These are phyloP conservation scores for Vitis amurensis DNA, from an alignment of 164 flowering plant genomes.

Conservation along the genomic window DNA sequence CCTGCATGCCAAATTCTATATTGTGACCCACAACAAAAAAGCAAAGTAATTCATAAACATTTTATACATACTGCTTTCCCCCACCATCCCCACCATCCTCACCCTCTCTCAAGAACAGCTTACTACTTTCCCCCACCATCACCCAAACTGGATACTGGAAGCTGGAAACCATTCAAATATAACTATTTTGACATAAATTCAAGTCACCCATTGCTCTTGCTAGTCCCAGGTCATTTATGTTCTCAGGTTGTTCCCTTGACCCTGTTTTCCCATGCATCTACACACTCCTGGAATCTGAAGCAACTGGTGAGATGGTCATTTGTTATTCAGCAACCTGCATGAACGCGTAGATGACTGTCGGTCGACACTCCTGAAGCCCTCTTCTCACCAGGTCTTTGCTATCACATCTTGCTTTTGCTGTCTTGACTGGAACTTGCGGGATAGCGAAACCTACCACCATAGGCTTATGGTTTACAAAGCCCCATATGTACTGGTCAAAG, in stretches of 20 bases:
- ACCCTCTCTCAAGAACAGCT: no score
- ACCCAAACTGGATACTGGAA: no score
- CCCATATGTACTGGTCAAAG: conserved; percentile 54
- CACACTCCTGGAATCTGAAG: conserved; percentile 49
- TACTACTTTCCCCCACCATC: no score
- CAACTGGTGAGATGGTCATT: conserved; percentile 54
- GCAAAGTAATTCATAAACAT: no score
- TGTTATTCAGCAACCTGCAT: conserved; percentile 55
- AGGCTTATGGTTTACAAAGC: conserved; percentile 53
- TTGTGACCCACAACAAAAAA: no score
- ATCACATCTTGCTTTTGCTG: conserved; percentile 54
- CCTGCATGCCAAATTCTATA: no score
- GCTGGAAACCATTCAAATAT: no score
- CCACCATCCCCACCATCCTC: no score
- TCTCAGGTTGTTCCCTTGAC: conserved; percentile 12
- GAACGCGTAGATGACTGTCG: conserved; percentile 53
- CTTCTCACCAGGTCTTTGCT: conserved; percentile 52
- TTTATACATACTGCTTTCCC: no score
- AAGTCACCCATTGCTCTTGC: conserved; percentile 22
- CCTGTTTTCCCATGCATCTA: conserved; percentile 8
- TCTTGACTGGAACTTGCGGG: conserved; percentile 53
- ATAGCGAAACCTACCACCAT: conserved; percentile 36
- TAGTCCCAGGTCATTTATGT: conserved; percentile 9
- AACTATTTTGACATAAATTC: neutral
- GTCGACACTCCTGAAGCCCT: conserved; percentile 54